Evolutionary conservation across 176 grass and related monocot species (phyloP), one percentile per base, ranked within the genome.

Genomic region (Aegilops umbellulata): DNA sequence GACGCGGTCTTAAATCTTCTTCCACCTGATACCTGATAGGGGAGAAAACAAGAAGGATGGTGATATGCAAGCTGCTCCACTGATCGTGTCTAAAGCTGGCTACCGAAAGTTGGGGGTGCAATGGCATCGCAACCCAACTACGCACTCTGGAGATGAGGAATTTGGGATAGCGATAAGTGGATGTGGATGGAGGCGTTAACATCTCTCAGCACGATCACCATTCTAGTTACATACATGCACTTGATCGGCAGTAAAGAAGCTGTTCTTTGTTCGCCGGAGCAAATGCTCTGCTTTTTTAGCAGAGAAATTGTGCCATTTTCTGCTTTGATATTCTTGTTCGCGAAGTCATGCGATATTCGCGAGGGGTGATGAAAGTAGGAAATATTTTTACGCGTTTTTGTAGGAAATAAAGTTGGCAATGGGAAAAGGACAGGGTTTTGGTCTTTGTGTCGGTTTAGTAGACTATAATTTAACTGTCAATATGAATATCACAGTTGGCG

Each of bases 21-120:
- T 6, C 42, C 44, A 26, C 60, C 58, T 63, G 31, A 80, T 24
- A 65, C 7, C 55, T 58, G 55, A 58, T 22, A 58, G 19, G 19
- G 58, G 23, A 24, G 65, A 36, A 55, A 69, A 35, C 13, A 71
- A 65, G 35, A 77, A 65, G 53, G 35, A 63, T 9, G 24, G 68
- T 58, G 26, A 60, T 80, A 47, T n/a, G 26, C 62, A 81, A n/a
- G 79, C 23, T 60, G 69, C 26, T 41, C 76, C 25, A 22, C 69
- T 1, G 41, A 5, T 61, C 36, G 8, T 67, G 11, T 46, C 31
- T 31, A 69, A 82, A 77, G 79, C 47, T 57, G 65, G 65, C 76
- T 86, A 82, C 89, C 89, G 76, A 88, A 91, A 88, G 89, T 38
- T 49, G 8, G 12, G 26, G 35, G 24, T 11, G 25, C 24, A 31